Percentiles rank a stretch among this genome's conserved stretches.
phyloP scores from a whole-genome alignment of 2,329 filamentous ascomycete species.

The Aspergillus sp. region DNA sequence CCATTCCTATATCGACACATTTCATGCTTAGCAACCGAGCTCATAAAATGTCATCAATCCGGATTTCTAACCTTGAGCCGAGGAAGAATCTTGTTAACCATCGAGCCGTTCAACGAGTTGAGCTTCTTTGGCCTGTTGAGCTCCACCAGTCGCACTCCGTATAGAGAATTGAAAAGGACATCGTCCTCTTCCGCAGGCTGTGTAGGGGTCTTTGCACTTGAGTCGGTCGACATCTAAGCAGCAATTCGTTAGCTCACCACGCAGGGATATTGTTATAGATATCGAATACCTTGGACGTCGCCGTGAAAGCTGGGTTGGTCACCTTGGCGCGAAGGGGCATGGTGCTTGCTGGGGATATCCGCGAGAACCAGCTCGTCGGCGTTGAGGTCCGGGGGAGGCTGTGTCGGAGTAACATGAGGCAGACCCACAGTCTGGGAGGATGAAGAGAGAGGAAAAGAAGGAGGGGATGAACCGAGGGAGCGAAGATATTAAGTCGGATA shows the following conservation, averaged over 20 bases:
- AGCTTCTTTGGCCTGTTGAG: conserved; percentile 90
- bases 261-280: background rate
- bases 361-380: conserved; percentile 50
- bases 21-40: conserved; percentile 15
- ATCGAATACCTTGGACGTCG: conserved; percentile 52
- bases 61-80: conserved; percentile 59
- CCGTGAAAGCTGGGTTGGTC: conserved; percentile 57
- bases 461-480: conserved; percentile 16
- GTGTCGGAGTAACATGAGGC: conserved; percentile 46
- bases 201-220: conserved; percentile 39
- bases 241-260: background rate
- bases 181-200: conserved; percentile 74
- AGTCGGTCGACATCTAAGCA: conserved; percentile 44
- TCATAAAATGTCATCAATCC: background rate
- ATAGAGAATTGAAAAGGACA: conserved; percentile 86
- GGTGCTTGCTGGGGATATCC: conserved; percentile 39
- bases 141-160: conserved; percentile 87
- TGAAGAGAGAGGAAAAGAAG: conserved; percentile 10
- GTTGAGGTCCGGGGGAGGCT: conserved; percentile 37
- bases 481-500: conserved; percentile 16
- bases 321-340: conserved; percentile 86
- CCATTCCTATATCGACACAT: conserved; percentile 65
- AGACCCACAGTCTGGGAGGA: conserved; percentile 19
- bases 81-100: conserved; percentile 92
- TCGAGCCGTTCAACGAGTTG: conserved; percentile 89